These are phyloP conservation scores for Aspergillus avenaceus DNA, from an alignment of 495 filamentous ascomycete species.

Conservation along the genomic window DNA sequence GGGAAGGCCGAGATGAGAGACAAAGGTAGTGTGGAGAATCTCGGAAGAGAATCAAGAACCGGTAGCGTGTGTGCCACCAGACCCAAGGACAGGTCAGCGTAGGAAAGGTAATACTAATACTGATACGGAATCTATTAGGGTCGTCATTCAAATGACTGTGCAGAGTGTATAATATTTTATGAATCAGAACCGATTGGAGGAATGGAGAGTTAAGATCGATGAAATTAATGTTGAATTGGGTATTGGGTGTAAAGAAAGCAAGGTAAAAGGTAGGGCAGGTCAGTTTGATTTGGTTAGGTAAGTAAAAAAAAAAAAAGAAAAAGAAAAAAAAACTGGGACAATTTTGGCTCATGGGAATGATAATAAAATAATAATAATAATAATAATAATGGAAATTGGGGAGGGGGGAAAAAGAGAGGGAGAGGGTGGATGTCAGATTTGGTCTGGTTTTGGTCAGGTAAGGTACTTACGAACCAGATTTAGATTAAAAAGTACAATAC, in stretches of 20 bases:
- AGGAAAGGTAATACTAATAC: not conserved
- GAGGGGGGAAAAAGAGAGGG: too few species aligned
- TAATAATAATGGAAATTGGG: too few species aligned
- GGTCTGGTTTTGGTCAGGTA: not conserved
- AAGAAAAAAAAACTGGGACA: too few species aligned
- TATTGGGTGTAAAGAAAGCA: too few species aligned
- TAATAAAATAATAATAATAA: too few species aligned
- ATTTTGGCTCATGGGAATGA: too few species aligned
- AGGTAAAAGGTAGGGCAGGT: constrained; percentile 1
- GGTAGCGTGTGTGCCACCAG: constrained; percentile 5
- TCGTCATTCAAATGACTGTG: not conserved
- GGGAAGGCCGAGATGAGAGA: constrained; percentile 24
- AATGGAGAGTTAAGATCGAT: not conserved
- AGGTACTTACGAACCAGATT: not conserved
- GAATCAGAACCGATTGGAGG: not conserved
- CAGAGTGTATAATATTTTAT: not conserved
- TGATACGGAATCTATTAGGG: not conserved
- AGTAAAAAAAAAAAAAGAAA: not conserved
- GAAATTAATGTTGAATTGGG: not conserved
- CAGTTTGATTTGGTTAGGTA: not conserved
- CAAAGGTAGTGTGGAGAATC: constrained; percentile 23
- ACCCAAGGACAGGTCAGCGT: not conserved
- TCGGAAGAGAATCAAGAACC: constrained; percentile 16
- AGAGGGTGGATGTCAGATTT: not conserved
- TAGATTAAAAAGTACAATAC: not conserved